These are phyloP conservation scores for Agrocybe praecox DNA, from an alignment of 768 basidiomycete genomes.

Conservation along the genomic window DNA sequence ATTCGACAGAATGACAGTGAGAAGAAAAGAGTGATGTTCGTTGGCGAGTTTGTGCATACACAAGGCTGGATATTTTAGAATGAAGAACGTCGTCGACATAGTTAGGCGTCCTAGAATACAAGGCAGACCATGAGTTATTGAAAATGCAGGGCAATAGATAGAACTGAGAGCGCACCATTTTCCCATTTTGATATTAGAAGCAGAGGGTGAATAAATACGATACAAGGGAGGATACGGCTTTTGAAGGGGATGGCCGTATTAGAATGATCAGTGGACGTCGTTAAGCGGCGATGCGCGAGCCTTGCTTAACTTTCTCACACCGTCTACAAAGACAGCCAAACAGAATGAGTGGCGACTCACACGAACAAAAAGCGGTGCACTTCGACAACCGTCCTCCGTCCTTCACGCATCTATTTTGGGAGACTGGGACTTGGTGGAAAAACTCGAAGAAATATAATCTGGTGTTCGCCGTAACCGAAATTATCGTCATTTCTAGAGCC, in stretches of 20 bases:
- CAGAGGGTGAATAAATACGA: constrained; percentile 24
- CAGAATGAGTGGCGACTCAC: constrained; percentile 13
- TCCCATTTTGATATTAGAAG: constrained; percentile 52
- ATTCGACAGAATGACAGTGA: constrained; percentile 3
- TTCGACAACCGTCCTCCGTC: no score
- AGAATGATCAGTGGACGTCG: constrained; percentile 9
- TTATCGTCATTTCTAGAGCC: no score
- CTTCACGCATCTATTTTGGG: no score
- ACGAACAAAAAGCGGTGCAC: no score
- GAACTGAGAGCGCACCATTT: constrained; percentile 55
- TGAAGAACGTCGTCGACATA: constrained; percentile 74
- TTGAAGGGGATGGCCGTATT: constrained; percentile 11
- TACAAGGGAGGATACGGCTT: not conserved
- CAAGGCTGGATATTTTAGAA: constrained; percentile 74
- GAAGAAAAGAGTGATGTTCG: not conserved
- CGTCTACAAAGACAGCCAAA: constrained; percentile 20
- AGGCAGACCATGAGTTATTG: not conserved
- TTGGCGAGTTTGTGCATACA: constrained; percentile 50
- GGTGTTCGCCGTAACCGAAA: no score
- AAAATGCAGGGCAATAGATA: not conserved
- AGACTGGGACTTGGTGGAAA: no score
- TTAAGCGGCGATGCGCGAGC: constrained; percentile 9
- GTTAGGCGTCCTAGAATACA: constrained; percentile 59
- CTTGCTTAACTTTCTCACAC: constrained; percentile 15
- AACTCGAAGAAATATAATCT: no score